Percentiles rank a stretch among this genome's conserved stretches.
Conservation (phyloP, 2,329 filamentous ascomycete genomes). For the Fusarium guadeloupense region DNA sequence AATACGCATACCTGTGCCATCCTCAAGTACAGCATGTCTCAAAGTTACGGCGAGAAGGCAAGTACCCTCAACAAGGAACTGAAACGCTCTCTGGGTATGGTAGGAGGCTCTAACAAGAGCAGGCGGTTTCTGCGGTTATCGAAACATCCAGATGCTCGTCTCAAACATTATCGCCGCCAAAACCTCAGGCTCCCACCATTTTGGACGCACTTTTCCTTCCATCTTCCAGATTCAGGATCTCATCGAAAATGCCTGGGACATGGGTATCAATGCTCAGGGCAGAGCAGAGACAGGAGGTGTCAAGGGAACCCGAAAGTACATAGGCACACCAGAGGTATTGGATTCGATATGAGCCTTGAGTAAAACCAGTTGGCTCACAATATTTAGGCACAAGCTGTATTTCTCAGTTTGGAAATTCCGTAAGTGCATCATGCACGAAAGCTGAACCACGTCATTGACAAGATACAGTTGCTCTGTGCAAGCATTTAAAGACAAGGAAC, state of each 20-base stretch:
- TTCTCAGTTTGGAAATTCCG: slow-evolving; percentile 73
- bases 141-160: slow-evolving; percentile 91
- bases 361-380: neutral
- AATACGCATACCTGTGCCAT: slow-evolving; percentile 82
- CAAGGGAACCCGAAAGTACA: slow-evolving; percentile 89
- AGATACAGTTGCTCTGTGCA: slow-evolving; percentile 67
- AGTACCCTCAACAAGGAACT: neutral
- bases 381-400: slow-evolving; percentile 78
- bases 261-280: slow-evolving; percentile 78
- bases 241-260: slow-evolving; percentile 90
- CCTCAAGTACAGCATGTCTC: slow-evolving; percentile 79
- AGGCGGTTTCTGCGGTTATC: slow-evolving; percentile 93
- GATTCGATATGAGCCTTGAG: too few species aligned
- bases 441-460: neutral
- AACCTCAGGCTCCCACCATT: slow-evolving; percentile 66
- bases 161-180: slow-evolving; percentile 76
- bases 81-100: neutral
- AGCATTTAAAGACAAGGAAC: slow-evolving; percentile 62
- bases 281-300: slow-evolving; percentile 87
- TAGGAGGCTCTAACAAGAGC: neutral
- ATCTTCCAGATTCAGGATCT: slow-evolving; percentile 85
- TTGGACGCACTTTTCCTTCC: slow-evolving; percentile 71
- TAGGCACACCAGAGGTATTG: slow-evolving; percentile 86
- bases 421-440: slow-evolving; percentile 49
- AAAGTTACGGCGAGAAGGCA: slow-evolving; percentile 79